Evolutionary conservation across 192 early-diverging fungal species (phyloP), one percentile per base, ranked within the genome.

Genomic region (Cetraspora pellucida): DNA sequence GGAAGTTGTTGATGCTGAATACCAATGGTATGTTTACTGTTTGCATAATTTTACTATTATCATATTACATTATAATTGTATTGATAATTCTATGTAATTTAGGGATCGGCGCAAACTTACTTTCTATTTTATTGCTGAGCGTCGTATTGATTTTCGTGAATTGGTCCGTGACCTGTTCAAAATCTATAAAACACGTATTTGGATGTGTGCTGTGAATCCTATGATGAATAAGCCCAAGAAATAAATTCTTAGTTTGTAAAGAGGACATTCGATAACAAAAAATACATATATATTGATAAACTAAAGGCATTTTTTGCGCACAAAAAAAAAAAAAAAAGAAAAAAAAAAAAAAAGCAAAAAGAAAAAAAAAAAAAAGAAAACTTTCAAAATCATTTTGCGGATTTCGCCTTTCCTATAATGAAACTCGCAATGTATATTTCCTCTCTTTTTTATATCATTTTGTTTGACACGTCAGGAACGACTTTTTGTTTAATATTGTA

Each of bases 161-260:
- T 87, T 99, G 75, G 96, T 97, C 72, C 88, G 95, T 54, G 95
- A 97, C 55, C 87, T 97, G 70, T 99, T 97, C 83, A 97, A 97
- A 82, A 91, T 96, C 58, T 97, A 96, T 84, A 99, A 99, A 82
- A 96, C 97, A 21, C 92, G 97, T 54, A 97, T 98, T 79, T 98
- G 97, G 97, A 95, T 97, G 95, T 91, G 79, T 57, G 83, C 83
- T 58, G 83, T 84, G 21, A 84, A 81, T 54, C 80, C 74, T 8
- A 31, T 75, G 43, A 75, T 75, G 60, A 75, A 75, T 63, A 75
- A 75, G 47, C 11, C 74, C 13, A 75, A 75, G 43, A 75, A 75
- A 75, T 75, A 25, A 75, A 64, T 6, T 19, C 27, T 44, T 66
- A 44, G 11, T 66, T 37, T 37, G 37, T 37, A 37, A 37, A 37